Evolutionary conservation across 768 basidiomycete genomes (phyloP).

Genomic region (Serendipita indica): DNA sequence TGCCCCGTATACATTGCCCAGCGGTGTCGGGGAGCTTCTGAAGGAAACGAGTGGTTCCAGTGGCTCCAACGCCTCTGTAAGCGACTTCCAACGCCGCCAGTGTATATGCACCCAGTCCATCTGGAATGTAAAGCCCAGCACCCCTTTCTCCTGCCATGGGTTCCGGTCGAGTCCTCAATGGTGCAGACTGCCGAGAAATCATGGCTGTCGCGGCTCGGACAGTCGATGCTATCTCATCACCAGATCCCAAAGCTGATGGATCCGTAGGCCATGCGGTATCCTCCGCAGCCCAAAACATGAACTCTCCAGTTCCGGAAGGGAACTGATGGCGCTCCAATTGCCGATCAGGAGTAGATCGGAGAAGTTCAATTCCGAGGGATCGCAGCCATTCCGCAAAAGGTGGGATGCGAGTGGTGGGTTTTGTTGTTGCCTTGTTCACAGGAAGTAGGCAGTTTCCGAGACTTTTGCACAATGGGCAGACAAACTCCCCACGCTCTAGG

Average conservation of each 20-base stretch:
- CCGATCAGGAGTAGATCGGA: slow-evolving; percentile 68
- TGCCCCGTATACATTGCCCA: slow-evolving; percentile 57
- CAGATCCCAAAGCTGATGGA: slow-evolving; percentile 30
- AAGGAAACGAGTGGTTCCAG: slow-evolving; percentile 37
- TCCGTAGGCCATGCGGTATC: slow-evolving; percentile 52
- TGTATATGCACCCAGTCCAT: slow-evolving; percentile 83
- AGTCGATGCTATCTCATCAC: slow-evolving; percentile 74
- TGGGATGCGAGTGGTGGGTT: slow-evolving; percentile 31
- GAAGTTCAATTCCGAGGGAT: slow-evolving; percentile 72
- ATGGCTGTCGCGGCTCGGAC: slow-evolving; percentile 64
- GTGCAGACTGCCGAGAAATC: slow-evolving; percentile 70
- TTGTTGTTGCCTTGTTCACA: slow-evolving; percentile 38
- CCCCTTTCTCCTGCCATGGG: slow-evolving; percentile 63
- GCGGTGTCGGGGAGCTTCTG: slow-evolving; percentile 71
- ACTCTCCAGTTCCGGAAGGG: slow-evolving; percentile 70
- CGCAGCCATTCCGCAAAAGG: slow-evolving; percentile 85
- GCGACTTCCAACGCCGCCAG: slow-evolving; percentile 68
- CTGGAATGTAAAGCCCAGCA: slow-evolving; percentile 76
- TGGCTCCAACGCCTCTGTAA: slow-evolving; percentile 46
- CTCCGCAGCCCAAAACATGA: slow-evolving; percentile 78
- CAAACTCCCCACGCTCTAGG: slow-evolving; percentile 85
- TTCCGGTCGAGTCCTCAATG: slow-evolving; percentile 62
- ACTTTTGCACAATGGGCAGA: slow-evolving; percentile 94
- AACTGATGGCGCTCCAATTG: slow-evolving; percentile 58
- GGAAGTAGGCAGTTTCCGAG: slow-evolving; percentile 90